Evolutionary conservation across 2,329 filamentous ascomycete genomes (phyloP), one percentile per base, ranked within the genome.

Genomic region (Alternaria ventricosa): DNA sequence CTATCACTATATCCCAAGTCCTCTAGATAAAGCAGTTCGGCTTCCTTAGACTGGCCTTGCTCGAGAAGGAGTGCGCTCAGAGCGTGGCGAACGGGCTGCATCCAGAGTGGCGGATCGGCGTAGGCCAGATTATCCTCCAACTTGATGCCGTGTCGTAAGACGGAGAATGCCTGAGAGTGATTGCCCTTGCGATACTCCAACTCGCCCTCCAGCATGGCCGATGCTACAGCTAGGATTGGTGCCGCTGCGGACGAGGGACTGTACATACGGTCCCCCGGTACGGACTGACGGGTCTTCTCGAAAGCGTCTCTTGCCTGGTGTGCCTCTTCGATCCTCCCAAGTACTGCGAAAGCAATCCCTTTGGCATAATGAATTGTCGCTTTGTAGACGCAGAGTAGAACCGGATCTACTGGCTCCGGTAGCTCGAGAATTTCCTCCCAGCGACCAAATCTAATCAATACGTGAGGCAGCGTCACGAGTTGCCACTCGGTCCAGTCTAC

Each of bases 401-500:
- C n/a, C 20, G 50, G 12, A 20, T 59, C 20, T 18, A 13, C 33
- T 1, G 47, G 47, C 18, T 20, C 13, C 18, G 9, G 20, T 28
- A 61, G 59, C 12, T 57, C n/a, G 6, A 55, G 28, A 13, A 60
- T 45, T 9, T 59, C 47, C 3, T 63, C 30, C 60, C 60, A 63
- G 11, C 22, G 56, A 10, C 60, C 55, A n/a, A 63, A 63, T 41
- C 56, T 56, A 12, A 63, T 59, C 30, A 63, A n/a, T 2, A 22
- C 56, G 20, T 58, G 60, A 20, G 60, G 60, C 15, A 62, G 30
- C 15, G 60, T 59, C 11, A 62, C 54, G 2, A 53, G 22, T 27
- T 62, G 60, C 60, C 60, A 62, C 30, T 63, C 60, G 22, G 56
- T 41, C 60, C 55, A 59, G n/a, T 63, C 60, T 8, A 55, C 41